These are phyloP conservation scores for Aspergillus floridensis DNA, from an alignment of 2,329 filamentous ascomycete genomes.

Conservation along the genomic window DNA sequence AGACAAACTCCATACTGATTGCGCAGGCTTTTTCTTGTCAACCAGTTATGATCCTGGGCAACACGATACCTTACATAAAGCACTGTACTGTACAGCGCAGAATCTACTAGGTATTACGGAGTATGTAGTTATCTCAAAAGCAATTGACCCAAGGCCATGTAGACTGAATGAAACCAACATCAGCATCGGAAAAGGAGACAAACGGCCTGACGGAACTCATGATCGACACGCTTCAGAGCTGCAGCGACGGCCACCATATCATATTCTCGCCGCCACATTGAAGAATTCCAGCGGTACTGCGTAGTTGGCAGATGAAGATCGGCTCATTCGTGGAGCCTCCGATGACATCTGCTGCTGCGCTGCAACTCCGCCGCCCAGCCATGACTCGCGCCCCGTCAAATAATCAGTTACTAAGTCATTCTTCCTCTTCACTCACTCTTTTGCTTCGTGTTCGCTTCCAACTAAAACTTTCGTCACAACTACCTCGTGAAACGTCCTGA, in stretches of 20 bases:
- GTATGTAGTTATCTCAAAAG: too few species aligned
- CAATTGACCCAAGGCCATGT: too few species aligned
- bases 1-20: background rate
- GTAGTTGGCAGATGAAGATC: slow-evolving; percentile 51
- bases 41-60: too few species aligned
- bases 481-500: background rate
- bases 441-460: slow-evolving; percentile 19
- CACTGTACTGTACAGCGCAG: too few species aligned
- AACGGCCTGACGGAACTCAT: background rate
- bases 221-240: background rate
- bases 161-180: background rate
- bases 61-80: too few species aligned
- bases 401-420: background rate
- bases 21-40: too few species aligned
- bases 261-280: background rate
- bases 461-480: slow-evolving; percentile 7
- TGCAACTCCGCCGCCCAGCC: slow-evolving; percentile 22
- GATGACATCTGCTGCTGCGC: slow-evolving; percentile 37
- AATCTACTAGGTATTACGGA: too few species aligned
- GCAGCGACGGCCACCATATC: background rate
- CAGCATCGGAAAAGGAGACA: background rate
- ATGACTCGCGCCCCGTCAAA: slow-evolving; percentile 20
- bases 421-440: background rate
- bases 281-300: background rate
- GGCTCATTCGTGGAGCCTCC: slow-evolving; percentile 48